Evolutionary conservation across 129 eudicot species (phyloP).

Genomic region (Flaveria robusta): DNA sequence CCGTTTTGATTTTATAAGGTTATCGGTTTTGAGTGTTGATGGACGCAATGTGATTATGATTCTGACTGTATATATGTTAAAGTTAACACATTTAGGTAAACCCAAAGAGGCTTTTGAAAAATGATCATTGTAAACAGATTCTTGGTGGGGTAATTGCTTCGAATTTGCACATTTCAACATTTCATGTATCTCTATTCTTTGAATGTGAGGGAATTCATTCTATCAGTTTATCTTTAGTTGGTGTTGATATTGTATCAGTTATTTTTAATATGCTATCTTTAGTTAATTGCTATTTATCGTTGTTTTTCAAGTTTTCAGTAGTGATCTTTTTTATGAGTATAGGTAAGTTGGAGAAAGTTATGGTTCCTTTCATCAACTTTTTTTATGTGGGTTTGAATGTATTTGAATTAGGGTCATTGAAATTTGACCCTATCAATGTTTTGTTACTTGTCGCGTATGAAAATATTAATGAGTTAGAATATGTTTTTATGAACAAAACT

Average conservation of each 20-base stretch:
- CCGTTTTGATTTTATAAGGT: neutral
- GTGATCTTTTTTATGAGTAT: neutral
- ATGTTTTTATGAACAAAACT: neutral
- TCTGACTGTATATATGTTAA: neutral
- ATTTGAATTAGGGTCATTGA: neutral
- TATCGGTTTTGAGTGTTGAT: neutral
- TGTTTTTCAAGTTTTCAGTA: neutral
- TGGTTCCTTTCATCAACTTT: neutral
- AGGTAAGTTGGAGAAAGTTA: constrained; percentile 3
- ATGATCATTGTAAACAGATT: neutral
- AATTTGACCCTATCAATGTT: neutral
- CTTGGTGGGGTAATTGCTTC: neutral
- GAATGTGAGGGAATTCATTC: neutral
- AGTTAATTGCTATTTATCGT: neutral
- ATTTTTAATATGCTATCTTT: neutral
- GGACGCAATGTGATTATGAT: neutral
- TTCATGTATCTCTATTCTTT: neutral
- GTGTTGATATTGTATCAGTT: constrained; percentile 2
- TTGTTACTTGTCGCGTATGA: neutral
- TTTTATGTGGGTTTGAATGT: neutral
- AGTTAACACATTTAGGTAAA: neutral
- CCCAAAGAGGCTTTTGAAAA: no score
- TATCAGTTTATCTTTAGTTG: neutral
- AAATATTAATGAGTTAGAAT: neutral
- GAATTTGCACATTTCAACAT: neutral